Conservation (phyloP, 495 filamentous ascomycete species). For the Hyphodiscus hymeniophilus region DNA sequence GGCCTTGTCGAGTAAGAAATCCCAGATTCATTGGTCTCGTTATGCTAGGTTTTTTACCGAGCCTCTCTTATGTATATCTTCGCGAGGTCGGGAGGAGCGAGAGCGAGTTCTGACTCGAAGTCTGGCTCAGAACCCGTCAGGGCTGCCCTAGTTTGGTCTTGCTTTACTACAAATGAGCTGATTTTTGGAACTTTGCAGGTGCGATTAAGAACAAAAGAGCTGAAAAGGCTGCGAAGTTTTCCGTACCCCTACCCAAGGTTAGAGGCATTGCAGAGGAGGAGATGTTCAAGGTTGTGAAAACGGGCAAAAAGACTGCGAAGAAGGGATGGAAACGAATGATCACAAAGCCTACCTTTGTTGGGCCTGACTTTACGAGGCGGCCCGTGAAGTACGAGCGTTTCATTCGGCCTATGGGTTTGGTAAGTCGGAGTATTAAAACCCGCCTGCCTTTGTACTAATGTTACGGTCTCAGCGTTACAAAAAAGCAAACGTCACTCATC, state of each 20-base stretch:
- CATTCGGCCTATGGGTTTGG: constrained; percentile 31
- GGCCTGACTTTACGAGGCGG: constrained; percentile 43
- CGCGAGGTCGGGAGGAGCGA: too few species aligned
- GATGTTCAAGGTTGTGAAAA: constrained; percentile 97
- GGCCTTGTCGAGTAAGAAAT: constrained; percentile 68
- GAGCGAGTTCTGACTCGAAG: too few species aligned
- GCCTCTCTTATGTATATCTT: too few species aligned
- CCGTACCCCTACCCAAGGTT: constrained; percentile 90
- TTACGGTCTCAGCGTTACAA: constrained; percentile 61
- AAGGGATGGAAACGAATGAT: constrained; percentile 79
- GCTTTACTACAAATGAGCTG: too few species aligned
- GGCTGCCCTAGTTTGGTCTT: too few species aligned
- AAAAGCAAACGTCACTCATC: constrained; percentile 88
- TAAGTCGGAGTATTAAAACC: too few species aligned
- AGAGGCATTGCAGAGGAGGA: constrained; percentile 92
- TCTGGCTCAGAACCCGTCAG: too few species aligned
- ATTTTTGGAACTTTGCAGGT: too few species aligned
- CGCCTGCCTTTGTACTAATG: constrained; percentile 30
- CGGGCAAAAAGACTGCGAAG: constrained; percentile 56
- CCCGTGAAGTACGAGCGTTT: constrained; percentile 95
- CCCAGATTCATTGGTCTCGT: too few species aligned
- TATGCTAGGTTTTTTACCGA: too few species aligned
- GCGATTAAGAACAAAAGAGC: constrained; percentile 77
- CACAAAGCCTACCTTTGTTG: constrained; percentile 73
- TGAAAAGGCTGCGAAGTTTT: constrained; percentile 94